A percentile compares a stretch with the other conserved stretches of the same genome.
Evolutionary conservation across 2,329 filamentous ascomycete genomes (phyloP).

Genomic region (Cladophialophora chaetospira): DNA sequence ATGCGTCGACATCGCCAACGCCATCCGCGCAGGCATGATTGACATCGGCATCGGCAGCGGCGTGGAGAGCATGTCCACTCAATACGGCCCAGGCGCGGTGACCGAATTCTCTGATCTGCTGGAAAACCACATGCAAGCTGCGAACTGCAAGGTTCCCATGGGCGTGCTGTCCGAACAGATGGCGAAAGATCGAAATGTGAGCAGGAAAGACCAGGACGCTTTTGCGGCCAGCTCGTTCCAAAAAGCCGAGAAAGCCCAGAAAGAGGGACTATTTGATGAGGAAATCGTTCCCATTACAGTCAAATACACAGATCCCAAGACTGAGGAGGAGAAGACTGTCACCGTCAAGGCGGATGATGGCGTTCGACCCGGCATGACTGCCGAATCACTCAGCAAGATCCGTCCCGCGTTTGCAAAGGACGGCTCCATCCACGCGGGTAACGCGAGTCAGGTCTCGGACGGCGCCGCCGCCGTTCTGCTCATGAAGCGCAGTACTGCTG

Average conservation of each 20-base stretch:
- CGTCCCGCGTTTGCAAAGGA: slow-evolving; percentile 86
- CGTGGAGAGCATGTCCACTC: slow-evolving; percentile 91
- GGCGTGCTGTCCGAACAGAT: slow-evolving; percentile 90
- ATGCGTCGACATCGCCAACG: slow-evolving; percentile 90
- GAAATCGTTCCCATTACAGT: slow-evolving; percentile 88
- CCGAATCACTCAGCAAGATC: slow-evolving; percentile 88
- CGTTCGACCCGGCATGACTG: slow-evolving; percentile 79
- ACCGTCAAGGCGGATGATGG: slow-evolving; percentile 86
- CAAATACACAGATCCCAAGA: slow-evolving; percentile 88
- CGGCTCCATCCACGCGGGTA: slow-evolving; percentile 92
- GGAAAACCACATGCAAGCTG: slow-evolving; percentile 75
- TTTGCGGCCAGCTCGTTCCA: slow-evolving; percentile 93
- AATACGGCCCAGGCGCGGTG: slow-evolving; percentile 88
- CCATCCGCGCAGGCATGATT: slow-evolving; percentile 88
- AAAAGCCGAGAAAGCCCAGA: slow-evolving; percentile 83
- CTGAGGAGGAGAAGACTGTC: slow-evolving; percentile 78
- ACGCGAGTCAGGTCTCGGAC: slow-evolving; percentile 93
- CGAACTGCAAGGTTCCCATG: slow-evolving; percentile 98
- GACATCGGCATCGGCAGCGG: slow-evolving; percentile 92
- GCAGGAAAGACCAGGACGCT: slow-evolving; percentile 76
- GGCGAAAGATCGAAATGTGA: slow-evolving; percentile 79
- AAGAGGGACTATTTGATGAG: slow-evolving; percentile 84
- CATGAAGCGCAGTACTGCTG: slow-evolving; percentile 90
- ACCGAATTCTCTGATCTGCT: slow-evolving; percentile 90
- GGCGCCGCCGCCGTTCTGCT: slow-evolving; percentile 92